Conservation (phyloP, 169 alveolate genomes). For the Toxoplasma gondii region DNA sequence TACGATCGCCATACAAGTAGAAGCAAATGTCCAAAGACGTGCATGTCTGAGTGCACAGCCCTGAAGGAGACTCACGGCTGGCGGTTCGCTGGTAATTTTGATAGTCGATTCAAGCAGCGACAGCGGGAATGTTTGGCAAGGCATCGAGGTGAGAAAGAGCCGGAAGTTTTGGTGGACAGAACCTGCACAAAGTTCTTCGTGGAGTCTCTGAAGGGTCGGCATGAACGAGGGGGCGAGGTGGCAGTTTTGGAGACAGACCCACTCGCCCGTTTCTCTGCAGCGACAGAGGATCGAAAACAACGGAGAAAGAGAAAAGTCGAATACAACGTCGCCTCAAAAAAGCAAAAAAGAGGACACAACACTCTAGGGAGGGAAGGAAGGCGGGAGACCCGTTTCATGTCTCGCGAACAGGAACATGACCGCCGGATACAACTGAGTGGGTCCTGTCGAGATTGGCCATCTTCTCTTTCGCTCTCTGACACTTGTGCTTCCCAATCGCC, state of each 20-base stretch:
- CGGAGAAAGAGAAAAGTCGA: neutral
- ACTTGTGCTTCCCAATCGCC: no score
- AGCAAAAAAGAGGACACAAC: neutral
- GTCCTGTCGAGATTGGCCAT: no score
- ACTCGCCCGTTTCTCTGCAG: slow-evolving; percentile 70
- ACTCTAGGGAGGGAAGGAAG: neutral
- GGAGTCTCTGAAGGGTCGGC: slow-evolving; percentile 92
- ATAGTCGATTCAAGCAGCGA: slow-evolving; percentile 92
- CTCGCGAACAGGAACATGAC: neutral
- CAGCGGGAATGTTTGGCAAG: slow-evolving; percentile 92
- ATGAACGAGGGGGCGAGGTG: slow-evolving; percentile 94
- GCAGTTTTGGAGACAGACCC: slow-evolving; percentile 91
- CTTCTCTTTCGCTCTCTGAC: neutral
- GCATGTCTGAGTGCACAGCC: neutral
- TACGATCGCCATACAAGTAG: slow-evolving; percentile 70
- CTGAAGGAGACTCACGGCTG: slow-evolving; percentile 81
- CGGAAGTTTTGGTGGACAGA: slow-evolving; percentile 87
- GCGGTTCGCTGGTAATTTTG: slow-evolving; percentile 94
- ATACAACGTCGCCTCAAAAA: neutral
- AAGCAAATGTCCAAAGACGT: slow-evolving; percentile 72
- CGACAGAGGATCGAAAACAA: neutral
- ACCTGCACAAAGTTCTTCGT: slow-evolving; percentile 82
- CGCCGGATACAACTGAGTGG: no score
- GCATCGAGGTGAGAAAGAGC: slow-evolving; percentile 94
- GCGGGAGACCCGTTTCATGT: neutral